phyloP scores from a whole-genome alignment of 441 rosid species.

The Biscutella laevigata region DNA sequence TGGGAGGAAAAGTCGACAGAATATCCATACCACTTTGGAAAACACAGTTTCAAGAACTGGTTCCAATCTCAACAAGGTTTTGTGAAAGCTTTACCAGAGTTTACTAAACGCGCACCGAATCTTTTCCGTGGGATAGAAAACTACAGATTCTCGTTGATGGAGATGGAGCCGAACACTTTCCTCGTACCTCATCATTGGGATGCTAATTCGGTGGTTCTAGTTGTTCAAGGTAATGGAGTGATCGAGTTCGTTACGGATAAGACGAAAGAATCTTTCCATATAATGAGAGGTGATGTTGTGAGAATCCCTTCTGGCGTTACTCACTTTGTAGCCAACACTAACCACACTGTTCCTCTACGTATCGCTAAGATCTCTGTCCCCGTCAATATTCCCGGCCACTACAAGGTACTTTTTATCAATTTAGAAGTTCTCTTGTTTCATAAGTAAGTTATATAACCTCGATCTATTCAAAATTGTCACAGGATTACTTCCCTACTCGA shows the following conservation, averaged over 20 bases:
- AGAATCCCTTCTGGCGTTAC: constrained; percentile 35
- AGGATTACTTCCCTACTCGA: constrained; percentile 35
- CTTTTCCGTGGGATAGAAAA: constrained; percentile 40
- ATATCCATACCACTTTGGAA: constrained; percentile 40
- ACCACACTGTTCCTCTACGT: constrained; percentile 28
- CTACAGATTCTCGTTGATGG: constrained; percentile 29
- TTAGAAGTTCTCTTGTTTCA: not conserved
- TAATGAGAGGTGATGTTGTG: constrained; percentile 35
- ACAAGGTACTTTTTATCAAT: constrained; percentile 20
- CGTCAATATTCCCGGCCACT: constrained; percentile 32
- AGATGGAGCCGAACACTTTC: constrained; percentile 43
- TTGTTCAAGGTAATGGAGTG: constrained; percentile 40
- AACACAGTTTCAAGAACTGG: constrained; percentile 18
- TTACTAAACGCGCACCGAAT: constrained; percentile 29
- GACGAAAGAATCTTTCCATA: constrained; percentile 29
- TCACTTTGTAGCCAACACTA: constrained; percentile 30
- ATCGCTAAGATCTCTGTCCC: constrained; percentile 29
- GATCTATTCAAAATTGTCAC: not conserved
- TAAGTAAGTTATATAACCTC: not conserved
- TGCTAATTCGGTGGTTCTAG: constrained; percentile 31
- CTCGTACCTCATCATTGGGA: constrained; percentile 43
- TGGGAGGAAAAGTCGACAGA: constrained; percentile 7
- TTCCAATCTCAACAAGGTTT: constrained; percentile 30
- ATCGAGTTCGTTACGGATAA: constrained; percentile 30
- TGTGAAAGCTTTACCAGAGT: constrained; percentile 32